These are phyloP conservation scores for Parafenestella ontariensis DNA, from an alignment of 2,329 filamentous ascomycete genomes.

Conservation along the genomic window DNA sequence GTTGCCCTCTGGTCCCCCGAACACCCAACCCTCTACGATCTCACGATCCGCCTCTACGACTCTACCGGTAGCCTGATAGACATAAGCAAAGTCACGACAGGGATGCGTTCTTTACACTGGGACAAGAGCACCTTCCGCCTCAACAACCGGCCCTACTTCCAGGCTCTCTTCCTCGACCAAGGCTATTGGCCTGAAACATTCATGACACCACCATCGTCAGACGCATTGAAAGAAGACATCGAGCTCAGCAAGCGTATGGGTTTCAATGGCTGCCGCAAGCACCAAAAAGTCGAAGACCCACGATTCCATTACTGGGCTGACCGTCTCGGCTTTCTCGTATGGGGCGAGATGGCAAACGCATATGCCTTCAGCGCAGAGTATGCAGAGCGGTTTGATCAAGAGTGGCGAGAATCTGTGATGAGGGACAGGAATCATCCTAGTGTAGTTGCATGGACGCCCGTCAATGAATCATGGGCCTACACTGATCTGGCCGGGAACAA, in stretches of 20 bases:
- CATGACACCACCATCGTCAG: conserved; percentile 62
- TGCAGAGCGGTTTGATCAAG: conserved; percentile 65
- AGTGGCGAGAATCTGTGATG: conserved; percentile 69
- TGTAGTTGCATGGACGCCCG: conserved; percentile 71
- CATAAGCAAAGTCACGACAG: conserved; percentile 65
- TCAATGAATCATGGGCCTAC: conserved; percentile 72
- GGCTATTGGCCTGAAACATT: conserved; percentile 69
- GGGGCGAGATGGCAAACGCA: conserved; percentile 70
- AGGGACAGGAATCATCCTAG: conserved; percentile 71
- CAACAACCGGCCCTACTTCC: conserved; percentile 66
- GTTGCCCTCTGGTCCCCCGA: conserved; percentile 70
- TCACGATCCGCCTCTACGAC: conserved; percentile 61
- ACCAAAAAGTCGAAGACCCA: conserved; percentile 70
- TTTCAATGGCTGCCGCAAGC: conserved; percentile 70
- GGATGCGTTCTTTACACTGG: conserved; percentile 69
- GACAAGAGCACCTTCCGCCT: conserved; percentile 66
- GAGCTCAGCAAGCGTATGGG: conserved; percentile 66
- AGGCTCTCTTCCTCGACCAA: conserved; percentile 66
- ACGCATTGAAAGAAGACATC: conserved; percentile 61
- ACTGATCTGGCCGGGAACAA: conserved; percentile 62
- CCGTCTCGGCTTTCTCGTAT: conserved; percentile 66
- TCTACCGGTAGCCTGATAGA: conserved; percentile 56
- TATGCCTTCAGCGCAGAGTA: conserved; percentile 68
- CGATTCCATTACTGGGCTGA: conserved; percentile 68
- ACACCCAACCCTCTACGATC: conserved; percentile 63